phyloP scores from a whole-genome alignment of 345 rosid species.

The Syzygium grande region DNA sequence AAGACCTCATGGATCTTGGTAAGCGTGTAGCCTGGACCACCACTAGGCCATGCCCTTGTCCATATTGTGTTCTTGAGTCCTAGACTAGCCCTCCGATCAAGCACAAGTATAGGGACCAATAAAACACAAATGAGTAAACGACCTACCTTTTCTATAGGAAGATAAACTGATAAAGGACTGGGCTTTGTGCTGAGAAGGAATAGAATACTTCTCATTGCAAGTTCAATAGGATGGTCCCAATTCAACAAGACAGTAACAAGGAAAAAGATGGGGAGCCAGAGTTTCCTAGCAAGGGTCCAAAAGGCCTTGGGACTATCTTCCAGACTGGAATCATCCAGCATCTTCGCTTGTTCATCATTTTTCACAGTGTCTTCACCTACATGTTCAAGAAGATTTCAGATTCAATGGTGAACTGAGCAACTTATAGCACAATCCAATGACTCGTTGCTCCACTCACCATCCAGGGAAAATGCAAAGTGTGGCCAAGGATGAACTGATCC shows the following conservation, averaged over 20 bases:
- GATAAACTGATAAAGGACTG: constrained; percentile 39
- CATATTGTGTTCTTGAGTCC: not conserved
- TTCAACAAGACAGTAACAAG: constrained; percentile 23
- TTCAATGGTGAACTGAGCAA: not conserved
- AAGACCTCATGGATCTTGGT: not conserved
- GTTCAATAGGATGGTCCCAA: constrained; percentile 27
- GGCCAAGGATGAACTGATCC: constrained; percentile 15
- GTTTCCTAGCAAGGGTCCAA: constrained; percentile 23
- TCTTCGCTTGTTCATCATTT: constrained; percentile 10
- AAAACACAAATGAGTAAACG: not conserved
- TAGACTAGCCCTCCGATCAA: not conserved
- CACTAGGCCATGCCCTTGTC: not conserved
- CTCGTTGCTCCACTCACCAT: not conserved
- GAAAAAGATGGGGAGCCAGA: constrained; percentile 37
- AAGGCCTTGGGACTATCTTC: constrained; percentile 13
- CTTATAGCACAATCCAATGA: not conserved
- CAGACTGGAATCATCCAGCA: constrained; percentile 3
- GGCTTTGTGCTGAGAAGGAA: constrained; percentile 43
- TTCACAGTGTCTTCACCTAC: constrained; percentile 24
- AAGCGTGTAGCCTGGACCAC: not conserved
- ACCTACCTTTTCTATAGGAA: constrained; percentile 37
- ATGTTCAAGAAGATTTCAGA: not conserved
- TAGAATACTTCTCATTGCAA: constrained; percentile 15
- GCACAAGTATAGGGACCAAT: not conserved
- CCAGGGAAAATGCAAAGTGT: constrained; percentile 2